Evolutionary conservation across 2,329 filamentous ascomycete genomes (phyloP), one percentile per base, ranked within the genome.

Genomic region (Claviceps arundinis): DNA sequence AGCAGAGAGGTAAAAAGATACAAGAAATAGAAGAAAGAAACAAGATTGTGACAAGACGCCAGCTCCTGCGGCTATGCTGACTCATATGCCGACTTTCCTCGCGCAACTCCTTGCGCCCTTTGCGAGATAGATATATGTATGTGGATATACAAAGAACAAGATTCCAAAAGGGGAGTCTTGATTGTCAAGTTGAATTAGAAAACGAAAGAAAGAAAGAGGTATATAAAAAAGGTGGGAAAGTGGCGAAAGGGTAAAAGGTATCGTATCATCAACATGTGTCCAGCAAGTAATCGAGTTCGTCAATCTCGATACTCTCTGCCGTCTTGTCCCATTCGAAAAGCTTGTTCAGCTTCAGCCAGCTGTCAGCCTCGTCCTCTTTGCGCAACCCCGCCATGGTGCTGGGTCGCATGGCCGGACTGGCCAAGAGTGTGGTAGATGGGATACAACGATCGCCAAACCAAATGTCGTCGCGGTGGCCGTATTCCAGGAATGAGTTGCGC

Each of bases 241-340:
- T 34, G 30, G 30, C 46, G 14, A 6, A 34, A 26, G 6, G 19
- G 17, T 6, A 43, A 44, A 4, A 26, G 14, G 16, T 17, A 8
- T 6, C 13, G 14, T 37, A 24, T 43, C 50, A 54, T 76, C 70
- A 89, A 66, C 82, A 88, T 59, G 80, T 83, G 63, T 87, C 84
- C 61, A 96, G 80, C 65, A 96, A 78, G 60, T 86, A 82, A 63
- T 97, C 91, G 24, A 97, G 81, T 73, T 98, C 93, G 47, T 95
- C 89, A 48, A 97, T 80, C 66, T 94, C 89, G 59, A 97, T 84
- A 57, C 82, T 86, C 71, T 97, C 93, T 1, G 90, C 89, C 64
- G 83, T 89, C 64, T 77, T 77, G 62, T 85, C 84, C 70, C 80
- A 79, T 59, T 81, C 68, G 48, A 68, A 63, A n/a, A 70, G 53